Evolutionary conservation across 1,139 yeast species (phyloP).

Genomic region (Suhomyces anneliseae): DNA sequence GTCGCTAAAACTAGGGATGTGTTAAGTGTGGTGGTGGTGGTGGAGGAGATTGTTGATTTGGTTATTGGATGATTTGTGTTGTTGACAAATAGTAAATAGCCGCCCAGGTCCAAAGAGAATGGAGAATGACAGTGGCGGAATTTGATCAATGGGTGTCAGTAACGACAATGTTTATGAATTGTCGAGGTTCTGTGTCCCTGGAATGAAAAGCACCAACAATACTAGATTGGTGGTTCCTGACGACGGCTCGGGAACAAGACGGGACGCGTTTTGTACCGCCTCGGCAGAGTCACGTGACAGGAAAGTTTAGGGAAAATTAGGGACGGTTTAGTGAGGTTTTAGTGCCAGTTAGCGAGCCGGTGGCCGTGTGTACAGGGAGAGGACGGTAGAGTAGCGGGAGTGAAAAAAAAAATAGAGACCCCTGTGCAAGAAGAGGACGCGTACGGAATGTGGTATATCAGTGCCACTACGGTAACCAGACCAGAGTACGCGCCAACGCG

Average conservation of each 20-base stretch:
- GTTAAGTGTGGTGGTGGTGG: not conserved
- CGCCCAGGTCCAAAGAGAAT: not conserved
- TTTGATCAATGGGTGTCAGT: not conserved
- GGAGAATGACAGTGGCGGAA: not conserved
- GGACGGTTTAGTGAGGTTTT: too few species aligned
- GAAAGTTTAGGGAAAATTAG: not conserved
- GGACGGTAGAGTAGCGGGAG: too few species aligned
- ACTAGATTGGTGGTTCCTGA: slow-evolving; percentile 3
- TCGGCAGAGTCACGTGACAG: slow-evolving; percentile 9
- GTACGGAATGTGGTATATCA: too few species aligned
- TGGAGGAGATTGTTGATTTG: not conserved
- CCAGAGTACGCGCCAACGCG: too few species aligned
- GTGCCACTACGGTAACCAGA: too few species aligned
- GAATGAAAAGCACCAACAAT: slow-evolving; percentile 7
- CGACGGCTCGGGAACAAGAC: slow-evolving; percentile 1
- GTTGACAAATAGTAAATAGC: not conserved
- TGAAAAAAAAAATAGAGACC: too few species aligned
- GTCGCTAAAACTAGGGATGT: too few species aligned
- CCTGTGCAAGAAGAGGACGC: too few species aligned
- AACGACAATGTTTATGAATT: not conserved
- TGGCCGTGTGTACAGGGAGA: too few species aligned
- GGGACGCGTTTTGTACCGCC: slow-evolving; percentile 13
- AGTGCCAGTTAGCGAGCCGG: too few species aligned
- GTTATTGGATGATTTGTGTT: not conserved
- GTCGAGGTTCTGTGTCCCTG: slow-evolving; percentile 2